Conservation (phyloP, 2,329 filamentous ascomycete species). For the Phialophora macrospora region DNA sequence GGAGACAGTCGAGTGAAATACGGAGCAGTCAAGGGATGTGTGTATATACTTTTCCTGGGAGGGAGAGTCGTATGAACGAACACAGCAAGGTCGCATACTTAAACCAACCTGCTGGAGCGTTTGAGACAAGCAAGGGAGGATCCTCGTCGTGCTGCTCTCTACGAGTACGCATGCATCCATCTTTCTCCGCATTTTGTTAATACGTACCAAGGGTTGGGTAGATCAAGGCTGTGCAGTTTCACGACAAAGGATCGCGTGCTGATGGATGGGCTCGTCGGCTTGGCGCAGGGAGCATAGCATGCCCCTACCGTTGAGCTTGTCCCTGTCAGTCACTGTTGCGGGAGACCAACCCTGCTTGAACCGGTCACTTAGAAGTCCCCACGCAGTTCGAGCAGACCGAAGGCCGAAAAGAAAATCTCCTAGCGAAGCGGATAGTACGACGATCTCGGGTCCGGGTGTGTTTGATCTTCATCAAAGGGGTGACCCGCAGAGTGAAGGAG, state of each 20-base stretch:
- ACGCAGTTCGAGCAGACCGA: not conserved
- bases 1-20: not conserved
- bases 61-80: not conserved
- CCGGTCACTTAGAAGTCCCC: too few species aligned
- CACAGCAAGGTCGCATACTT: not conserved
- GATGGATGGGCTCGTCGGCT: not conserved
- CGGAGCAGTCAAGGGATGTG: not conserved
- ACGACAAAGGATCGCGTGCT: not conserved
- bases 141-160: not conserved
- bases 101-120: not conserved
- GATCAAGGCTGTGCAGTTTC: not conserved
- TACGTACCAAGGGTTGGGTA: not conserved
- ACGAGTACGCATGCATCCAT: not conserved
- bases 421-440: not conserved
- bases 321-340: not conserved
- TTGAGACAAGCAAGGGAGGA: not conserved
- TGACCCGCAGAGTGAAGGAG: not conserved
- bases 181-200: not conserved
- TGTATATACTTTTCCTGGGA: not conserved
- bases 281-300: too few species aligned
- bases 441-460: not conserved
- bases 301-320: not conserved
- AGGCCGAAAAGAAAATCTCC: not conserved
- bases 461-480: constrained; percentile 8
- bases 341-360: not conserved